A percentile compares a stretch with the other conserved stretches of the same genome.
Evolutionary conservation across 331 rosid species (phyloP).

Genomic region (Acacia concinna): DNA sequence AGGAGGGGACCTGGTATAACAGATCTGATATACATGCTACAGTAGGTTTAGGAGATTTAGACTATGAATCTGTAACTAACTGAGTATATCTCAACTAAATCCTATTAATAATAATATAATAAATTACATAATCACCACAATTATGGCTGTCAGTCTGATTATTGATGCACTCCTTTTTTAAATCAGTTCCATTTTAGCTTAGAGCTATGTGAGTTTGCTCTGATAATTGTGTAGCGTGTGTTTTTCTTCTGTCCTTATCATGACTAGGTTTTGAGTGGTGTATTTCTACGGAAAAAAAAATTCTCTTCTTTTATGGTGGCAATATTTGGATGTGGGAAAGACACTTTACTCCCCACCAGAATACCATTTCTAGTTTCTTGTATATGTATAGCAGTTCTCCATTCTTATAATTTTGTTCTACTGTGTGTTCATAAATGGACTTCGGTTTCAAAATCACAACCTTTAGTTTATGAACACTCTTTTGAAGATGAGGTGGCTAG

Average conservation of each 20-base stretch:
- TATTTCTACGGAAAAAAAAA: no score
- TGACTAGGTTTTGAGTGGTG: not conserved
- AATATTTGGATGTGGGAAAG: not conserved
- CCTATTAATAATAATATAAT: no score
- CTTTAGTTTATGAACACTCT: not conserved
- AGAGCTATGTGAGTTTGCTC: not conserved
- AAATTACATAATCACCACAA: no score
- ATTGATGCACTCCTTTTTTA: not conserved
- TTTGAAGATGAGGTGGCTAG: not conserved
- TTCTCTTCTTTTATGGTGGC: not conserved
- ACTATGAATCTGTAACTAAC: no score
- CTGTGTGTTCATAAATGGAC: not conserved
- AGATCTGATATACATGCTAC: no score
- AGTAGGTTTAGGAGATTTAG: no score
- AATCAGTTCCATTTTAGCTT: conserved; percentile 18
- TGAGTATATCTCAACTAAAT: no score
- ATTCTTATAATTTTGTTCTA: not conserved
- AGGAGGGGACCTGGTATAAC: no score
- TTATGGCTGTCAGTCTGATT: not conserved
- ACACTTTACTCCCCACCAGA: not conserved
- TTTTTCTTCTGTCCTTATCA: not conserved
- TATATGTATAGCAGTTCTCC: not conserved
- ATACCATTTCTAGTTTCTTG: not conserved
- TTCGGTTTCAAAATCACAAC: not conserved
- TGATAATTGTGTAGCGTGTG: not conserved